Conservation (phyloP, 2,329 filamentous ascomycete species). For the Calonectria montana region DNA sequence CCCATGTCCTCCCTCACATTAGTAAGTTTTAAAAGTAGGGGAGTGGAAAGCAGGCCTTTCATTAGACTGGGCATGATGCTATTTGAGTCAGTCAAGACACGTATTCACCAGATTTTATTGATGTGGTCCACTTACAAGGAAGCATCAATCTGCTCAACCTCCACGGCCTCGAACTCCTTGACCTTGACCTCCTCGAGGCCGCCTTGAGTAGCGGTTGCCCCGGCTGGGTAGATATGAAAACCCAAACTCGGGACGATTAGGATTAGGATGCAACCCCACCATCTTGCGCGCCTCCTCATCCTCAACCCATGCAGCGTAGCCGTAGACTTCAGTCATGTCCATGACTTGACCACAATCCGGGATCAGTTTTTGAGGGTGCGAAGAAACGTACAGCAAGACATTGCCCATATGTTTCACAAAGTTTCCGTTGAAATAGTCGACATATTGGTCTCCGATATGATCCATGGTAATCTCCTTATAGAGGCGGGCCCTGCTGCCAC, state of each 20-base stretch:
- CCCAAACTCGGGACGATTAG: neutral
- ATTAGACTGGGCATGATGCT: no score
- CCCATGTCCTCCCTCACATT: no score
- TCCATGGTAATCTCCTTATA: neutral
- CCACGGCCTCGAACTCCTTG: neutral
- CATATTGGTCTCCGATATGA: neutral
- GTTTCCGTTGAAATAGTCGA: neutral
- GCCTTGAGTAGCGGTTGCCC: neutral
- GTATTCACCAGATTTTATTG: no score
- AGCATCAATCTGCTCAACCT: no score
- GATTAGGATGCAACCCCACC: neutral
- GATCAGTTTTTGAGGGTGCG: neutral
- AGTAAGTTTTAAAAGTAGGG: no score
- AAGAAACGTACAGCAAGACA: neutral
- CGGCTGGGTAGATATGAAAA: neutral
- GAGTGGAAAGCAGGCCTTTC: no score
- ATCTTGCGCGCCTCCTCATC: neutral
- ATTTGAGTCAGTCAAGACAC: no score
- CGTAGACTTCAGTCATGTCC: neutral
- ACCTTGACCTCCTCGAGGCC: neutral
- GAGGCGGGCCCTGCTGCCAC: neutral
- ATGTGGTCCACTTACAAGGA: no score
- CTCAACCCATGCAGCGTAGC: neutral
- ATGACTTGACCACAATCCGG: neutral
- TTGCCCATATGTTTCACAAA: neutral